phyloP scores from a whole-genome alignment of 1,284 basidiomycete species.

The Chondrostereum purpureum region DNA sequence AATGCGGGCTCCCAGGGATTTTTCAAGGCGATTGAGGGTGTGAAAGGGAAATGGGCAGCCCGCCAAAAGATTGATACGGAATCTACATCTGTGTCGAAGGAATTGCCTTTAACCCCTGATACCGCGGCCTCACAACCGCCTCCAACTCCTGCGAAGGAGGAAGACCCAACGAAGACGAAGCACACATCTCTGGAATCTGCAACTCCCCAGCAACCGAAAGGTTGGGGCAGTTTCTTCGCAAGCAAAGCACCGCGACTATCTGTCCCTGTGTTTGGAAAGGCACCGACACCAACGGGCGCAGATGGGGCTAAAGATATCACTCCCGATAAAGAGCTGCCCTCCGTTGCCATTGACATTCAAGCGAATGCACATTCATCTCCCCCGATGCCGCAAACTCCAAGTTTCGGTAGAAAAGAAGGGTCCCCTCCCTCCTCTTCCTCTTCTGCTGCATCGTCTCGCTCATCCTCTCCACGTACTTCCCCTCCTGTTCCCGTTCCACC shows the following conservation, averaged over 20 bases:
- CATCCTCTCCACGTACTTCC: not conserved
- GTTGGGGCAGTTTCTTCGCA: not conserved
- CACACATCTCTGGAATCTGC: conserved; percentile 1
- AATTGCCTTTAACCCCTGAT: conserved; percentile 3
- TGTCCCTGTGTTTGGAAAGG: not conserved
- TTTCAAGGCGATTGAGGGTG: conserved; percentile 83
- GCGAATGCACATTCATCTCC: not conserved
- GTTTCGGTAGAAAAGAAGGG: not conserved
- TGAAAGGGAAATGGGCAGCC: conserved; percentile 66
- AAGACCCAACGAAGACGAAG: not conserved
- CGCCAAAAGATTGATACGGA: conserved; percentile 19
- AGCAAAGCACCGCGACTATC: not conserved
- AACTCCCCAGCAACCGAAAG: not conserved
- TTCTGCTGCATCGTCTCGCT: not conserved
- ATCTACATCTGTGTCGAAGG: conserved; percentile 4
- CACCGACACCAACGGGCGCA: not conserved
- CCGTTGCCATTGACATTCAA: not conserved
- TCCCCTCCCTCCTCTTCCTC: not conserved
- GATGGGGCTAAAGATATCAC: not conserved
- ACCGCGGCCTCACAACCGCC: not conserved
- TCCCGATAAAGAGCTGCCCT: not conserved
- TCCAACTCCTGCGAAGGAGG: not conserved
- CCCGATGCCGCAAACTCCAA: not conserved
- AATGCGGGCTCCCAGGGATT: conserved; percentile 74
- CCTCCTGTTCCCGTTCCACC: not conserved